Evolutionary conservation across 345 rosid species (phyloP), one percentile per base, ranked within the genome.

Genomic region (Pugionium dolabratum): DNA sequence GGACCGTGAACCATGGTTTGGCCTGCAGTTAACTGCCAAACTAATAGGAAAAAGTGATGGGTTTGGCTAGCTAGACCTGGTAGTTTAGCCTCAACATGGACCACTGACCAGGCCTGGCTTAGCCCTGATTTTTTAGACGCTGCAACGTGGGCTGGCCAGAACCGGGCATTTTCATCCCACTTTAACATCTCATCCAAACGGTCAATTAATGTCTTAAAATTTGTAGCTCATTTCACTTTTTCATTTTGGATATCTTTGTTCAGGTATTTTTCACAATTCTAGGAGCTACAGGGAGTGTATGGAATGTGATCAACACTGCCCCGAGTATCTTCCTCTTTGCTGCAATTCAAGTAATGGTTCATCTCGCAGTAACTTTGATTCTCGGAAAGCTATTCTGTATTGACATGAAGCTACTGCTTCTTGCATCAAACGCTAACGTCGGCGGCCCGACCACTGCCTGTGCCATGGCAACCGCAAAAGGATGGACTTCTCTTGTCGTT

Each of bases 381-480:
- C 50, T 83, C 0, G 94, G 96, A 27, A 88, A 81, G 74, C 49
- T 91, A 34, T 70, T 83, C 8, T 18, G 44, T 36, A 29, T 91
- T 3, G 87, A 91, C 40, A 60, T 74, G 62, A 84, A 82, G 79
- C 73, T 79, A 34, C 62, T 85, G 7, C 86, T 87, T 66, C 65
- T 88, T 70, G 97, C 93, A 57, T 88, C 95, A 48, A 90, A 88
- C 53, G 96, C 93, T 35, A 88, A 91, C 52, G 39, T 91, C 0
- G 97, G 94, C 27, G 96, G 97, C 7, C 96, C 97, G n/a, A 84
- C 96, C 4, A 88, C 96, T 2, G 97, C 96, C 0, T 85, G 90
- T 50, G 97, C 88, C 70, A 91, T 91, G 94, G 91, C 91, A 51
- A 83, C 86, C 0, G 87, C 91, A 32, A 86, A 88, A 84, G 91